A percentile compares a stretch with the other conserved stretches of the same genome.
These are phyloP conservation scores for Pachyrhizus erosus DNA, from an alignment of 306 rosid species.

Conservation along the genomic window DNA sequence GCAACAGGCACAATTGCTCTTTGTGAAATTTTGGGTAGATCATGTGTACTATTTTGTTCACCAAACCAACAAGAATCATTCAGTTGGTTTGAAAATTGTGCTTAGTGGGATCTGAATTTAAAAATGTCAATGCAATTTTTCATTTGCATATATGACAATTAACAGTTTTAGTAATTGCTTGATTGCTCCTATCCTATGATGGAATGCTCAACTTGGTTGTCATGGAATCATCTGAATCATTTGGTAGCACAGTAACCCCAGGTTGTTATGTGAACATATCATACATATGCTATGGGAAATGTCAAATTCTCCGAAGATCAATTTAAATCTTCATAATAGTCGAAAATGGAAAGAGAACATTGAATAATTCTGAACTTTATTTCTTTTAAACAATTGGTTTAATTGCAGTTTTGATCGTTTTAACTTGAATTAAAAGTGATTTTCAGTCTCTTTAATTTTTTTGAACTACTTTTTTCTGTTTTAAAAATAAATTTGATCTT, in stretches of 20 bases:
- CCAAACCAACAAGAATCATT: slow-evolving; percentile 9
- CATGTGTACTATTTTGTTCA: background rate
- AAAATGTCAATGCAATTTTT: background rate
- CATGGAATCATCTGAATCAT: background rate
- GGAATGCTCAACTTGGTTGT: background rate
- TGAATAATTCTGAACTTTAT: background rate
- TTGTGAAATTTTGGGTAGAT: background rate
- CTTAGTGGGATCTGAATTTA: background rate
- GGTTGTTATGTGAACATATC: background rate
- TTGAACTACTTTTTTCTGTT: background rate
- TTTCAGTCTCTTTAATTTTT: background rate
- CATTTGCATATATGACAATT: background rate
- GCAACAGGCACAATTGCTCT: background rate
- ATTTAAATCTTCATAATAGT: background rate
- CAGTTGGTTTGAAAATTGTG: slow-evolving; percentile 15
- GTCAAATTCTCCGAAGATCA: background rate
- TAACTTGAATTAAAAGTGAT: background rate
- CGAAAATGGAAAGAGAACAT: background rate
- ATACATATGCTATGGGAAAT: background rate
- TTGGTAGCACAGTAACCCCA: background rate
- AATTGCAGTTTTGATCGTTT: background rate
- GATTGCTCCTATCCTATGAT: background rate
- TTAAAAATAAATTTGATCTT: background rate
- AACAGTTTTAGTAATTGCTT: background rate
- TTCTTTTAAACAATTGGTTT: background rate